Evolutionary conservation across 495 filamentous ascomycete genomes (phyloP).

Genomic region (Echria macrotheca): DNA sequence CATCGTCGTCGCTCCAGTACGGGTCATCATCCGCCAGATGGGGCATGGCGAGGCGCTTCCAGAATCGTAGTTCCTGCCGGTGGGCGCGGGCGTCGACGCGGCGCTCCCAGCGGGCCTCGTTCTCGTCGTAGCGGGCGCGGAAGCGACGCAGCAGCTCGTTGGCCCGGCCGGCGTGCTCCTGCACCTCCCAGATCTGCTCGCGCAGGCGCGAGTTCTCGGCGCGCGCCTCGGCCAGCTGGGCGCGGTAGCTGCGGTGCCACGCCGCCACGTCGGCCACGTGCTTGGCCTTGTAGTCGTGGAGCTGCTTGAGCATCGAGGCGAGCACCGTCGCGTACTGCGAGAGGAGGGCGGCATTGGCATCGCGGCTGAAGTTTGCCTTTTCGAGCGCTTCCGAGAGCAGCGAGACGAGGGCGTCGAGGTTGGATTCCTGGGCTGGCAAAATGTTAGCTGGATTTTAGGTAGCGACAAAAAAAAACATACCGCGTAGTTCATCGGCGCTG

Average conservation of each 20-base stretch:
- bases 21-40: conserved; percentile 44
- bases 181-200: conserved; percentile 53
- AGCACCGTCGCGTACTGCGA: conserved; percentile 43
- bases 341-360: conserved; percentile 48
- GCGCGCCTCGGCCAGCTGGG: conserved; percentile 51
- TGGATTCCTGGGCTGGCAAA: conserved; percentile 40
- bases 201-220: conserved; percentile 51
- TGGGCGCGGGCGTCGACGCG: conserved; percentile 36
- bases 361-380: conserved; percentile 43
- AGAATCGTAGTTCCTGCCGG: conserved; percentile 47
- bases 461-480: conserved; percentile 21
- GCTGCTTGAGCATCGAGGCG: conserved; percentile 44
- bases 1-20: conserved; percentile 53
- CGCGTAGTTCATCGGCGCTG: conserved; percentile 44
- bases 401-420: conserved; percentile 48
- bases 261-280: conserved; percentile 45
- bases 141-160: conserved; percentile 46
- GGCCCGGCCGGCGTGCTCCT: conserved; percentile 43
- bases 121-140: conserved; percentile 42
- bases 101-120: conserved; percentile 41
- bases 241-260: conserved; percentile 52
- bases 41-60: conserved; percentile 53
- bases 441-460: neutral
- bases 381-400: conserved; percentile 49
- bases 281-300: conserved; percentile 49